Base-by-base conservation (phyloP, 169 alveolate species). In the Babesia ovis region DNA sequence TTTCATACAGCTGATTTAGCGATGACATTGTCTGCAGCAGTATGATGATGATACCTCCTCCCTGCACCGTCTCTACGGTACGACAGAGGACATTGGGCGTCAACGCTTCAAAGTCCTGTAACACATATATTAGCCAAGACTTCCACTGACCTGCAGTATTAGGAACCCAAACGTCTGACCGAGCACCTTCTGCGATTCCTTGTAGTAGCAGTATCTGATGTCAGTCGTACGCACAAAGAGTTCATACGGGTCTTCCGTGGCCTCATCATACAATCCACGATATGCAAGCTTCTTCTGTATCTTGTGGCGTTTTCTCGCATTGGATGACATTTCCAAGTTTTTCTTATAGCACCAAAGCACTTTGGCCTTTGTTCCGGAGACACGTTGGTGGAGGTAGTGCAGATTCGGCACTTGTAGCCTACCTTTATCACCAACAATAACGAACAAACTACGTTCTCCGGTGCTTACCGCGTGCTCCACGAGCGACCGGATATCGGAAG, bases 21-120 rank as follows among this genome's bases (percentile, higher is more conserved):
- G 95, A 90, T 20, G 93, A 88, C 96, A 94, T 89, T 27, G 97
- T 95, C 31, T 93, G 92, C 48, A 95, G 84, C 23, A 94, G 86
- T 67, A 98, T 81, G 25, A 95, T 84, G 25, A 98, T 90, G 25
- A 97, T 58, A 25, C 99, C 99, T 16, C 99, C 99, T 0, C 99
- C 99, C 72, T 94, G 92, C n/a, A 97, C 99, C 0, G 99, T 97
- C 89, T 98, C 99, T 12, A 98, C 92, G 27, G 99, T 95, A 56
- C 99, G 95, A 83, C 99, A 98, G 46, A 98, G 91, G n/a, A 97
- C 91, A 90, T 98, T 98, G 6, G 99, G 99, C 0, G 99, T 97
- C 66, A 98, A 85, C 20, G 99, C 99, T 77, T 98, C 99, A 66
- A 97, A 98, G 82, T 98, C 99, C 91, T 57, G 27, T 31, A 57